Base-by-base conservation (phyloP, 805 yeast genomes). In the Teunomyces kruisii region DNA sequence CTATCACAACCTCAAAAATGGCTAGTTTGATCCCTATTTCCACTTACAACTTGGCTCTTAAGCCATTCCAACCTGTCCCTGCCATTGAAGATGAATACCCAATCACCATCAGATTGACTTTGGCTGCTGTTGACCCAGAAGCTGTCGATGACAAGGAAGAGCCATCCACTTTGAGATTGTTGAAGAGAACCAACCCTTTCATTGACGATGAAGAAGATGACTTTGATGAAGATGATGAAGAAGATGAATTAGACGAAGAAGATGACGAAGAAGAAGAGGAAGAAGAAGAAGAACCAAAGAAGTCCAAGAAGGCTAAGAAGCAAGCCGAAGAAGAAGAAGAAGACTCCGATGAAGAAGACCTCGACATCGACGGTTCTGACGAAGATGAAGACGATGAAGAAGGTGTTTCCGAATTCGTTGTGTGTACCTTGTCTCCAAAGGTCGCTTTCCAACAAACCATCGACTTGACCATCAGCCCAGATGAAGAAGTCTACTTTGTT, bases 91-190 rank as follows among this genome's bases (percentile, higher is more conserved):
- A 82, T 48, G 95, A 86, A 48, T 83, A 83, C 66, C 97, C 97
- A 42, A 86, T 88, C 55, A 85, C 97, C 50, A 82, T 92, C 56
- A 87, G 96, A 70, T 67, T 92, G 59, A 91, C 98, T 43, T 79
- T 92, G 80, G 99, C 97, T 52, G 96, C 99, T 49, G 77, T 94
- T 59, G 97, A 92, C 71, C 96, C 97, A 51, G 87, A 83, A 61
- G 78, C 95, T 26, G 82, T 80, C 56, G 96, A 89, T 58, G 90
- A 84, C 52, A 81, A 81, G 58, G 82, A 77, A 54, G 84, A 79
- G 57, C 97, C 98, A 54, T 83, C 96, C 27, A 89, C 97, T 58
- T 78, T 94, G 62, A 86, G 96, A 75, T 79, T 92, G 62, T 79
- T 92, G 65, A 90, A 88, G 80, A 83, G 83, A 62, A 65, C 76